phyloP scores from a whole-genome alignment of 768 basidiomycete species.

The Sarcodon sp. region DNA sequence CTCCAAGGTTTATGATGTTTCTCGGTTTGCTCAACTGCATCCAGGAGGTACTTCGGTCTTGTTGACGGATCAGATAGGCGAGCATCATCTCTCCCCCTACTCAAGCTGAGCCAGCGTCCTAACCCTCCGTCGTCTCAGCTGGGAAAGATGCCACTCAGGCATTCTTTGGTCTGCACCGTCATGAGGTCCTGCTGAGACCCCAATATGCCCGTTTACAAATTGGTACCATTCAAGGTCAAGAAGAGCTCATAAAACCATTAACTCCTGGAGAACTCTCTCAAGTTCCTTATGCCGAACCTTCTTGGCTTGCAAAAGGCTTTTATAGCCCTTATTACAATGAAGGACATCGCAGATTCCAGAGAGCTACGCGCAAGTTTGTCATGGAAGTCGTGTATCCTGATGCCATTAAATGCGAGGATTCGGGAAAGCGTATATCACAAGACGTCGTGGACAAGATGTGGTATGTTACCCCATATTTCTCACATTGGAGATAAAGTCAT shows the following conservation, averaged over 20 bases:
- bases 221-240: slow-evolving; percentile 45
- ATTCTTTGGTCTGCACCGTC: slow-evolving; percentile 80
- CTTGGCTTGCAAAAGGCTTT: slow-evolving; percentile 62
- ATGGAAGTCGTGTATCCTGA: slow-evolving; percentile 66
- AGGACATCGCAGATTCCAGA: slow-evolving; percentile 64
- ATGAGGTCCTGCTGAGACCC: slow-evolving; percentile 64
- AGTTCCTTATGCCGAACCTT: slow-evolving; percentile 80
- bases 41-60: slow-evolving; percentile 78
- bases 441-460: slow-evolving; percentile 77
- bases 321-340: slow-evolving; percentile 70
- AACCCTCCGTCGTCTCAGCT: slow-evolving; percentile 20
- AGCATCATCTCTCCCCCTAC: slow-evolving; percentile 7
- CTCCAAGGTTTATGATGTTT: slow-evolving; percentile 70
- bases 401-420: slow-evolving; percentile 70
- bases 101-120: background rate
- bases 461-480: slow-evolving; percentile 25
- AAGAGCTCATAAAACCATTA: slow-evolving; percentile 38
- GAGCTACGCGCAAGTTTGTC: slow-evolving; percentile 63
- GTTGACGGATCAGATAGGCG: slow-evolving; percentile 52
- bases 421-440: slow-evolving; percentile 76
- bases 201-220: slow-evolving; percentile 63
- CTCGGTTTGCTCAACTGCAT: slow-evolving; percentile 73
- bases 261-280: slow-evolving; percentile 52
- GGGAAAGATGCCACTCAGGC: slow-evolving; percentile 66
- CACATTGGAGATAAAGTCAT: background rate